Evolutionary conservation across 2,329 filamentous ascomycete species (phyloP), one percentile per base, ranked within the genome.

Genomic region (Sporothrix curviconia): DNA sequence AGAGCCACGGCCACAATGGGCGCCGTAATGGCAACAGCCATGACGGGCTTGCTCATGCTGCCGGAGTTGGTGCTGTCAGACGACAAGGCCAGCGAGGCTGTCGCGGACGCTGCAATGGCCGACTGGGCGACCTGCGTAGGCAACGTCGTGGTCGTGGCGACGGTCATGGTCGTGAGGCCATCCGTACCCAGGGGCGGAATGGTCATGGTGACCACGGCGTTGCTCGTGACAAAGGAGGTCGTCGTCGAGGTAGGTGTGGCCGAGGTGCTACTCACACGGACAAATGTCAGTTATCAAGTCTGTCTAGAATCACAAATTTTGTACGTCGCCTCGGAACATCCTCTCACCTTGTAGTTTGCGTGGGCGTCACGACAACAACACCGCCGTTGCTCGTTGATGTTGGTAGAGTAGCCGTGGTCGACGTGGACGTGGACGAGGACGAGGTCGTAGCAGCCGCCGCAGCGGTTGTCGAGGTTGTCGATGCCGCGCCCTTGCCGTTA

Each of bases 1-100:
- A 64, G 43, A 2, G 55, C 61, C 14, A 64, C 61, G 4, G 24
- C 61, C 3, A 60, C 59, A 42, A 64, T 59, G n/a, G 62, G 62
- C 12, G 40, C 61, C 3, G 56, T 44, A 12, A 64, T 64, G 25
- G 42, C 62, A 14, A 55, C 56, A 8, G 61, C 62, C 58, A 64
- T 56, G 4, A 61, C 25, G 2, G 59, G 15, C 57, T 57, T 59
- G 55, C 50, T 42, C 58, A 62, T 40, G 39, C 51, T 32, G 42
- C 52, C 50, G 15, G 40, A 11, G 30, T 12, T 8, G 19, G 28
- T 55, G 43, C n/a, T 22, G 43, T 17, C 32, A 3, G 37, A 19
- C 12, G 47, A 32, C 6, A 42, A 8, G 11, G 49, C 8, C 7
- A 39, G 22, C 1, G 49, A 28, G 8, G 49, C 1, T 2, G 49